Evolutionary conservation across 179 eudicot genomes (phyloP), one percentile per base, ranked within the genome.

Genomic region (Nepenthes alata): DNA sequence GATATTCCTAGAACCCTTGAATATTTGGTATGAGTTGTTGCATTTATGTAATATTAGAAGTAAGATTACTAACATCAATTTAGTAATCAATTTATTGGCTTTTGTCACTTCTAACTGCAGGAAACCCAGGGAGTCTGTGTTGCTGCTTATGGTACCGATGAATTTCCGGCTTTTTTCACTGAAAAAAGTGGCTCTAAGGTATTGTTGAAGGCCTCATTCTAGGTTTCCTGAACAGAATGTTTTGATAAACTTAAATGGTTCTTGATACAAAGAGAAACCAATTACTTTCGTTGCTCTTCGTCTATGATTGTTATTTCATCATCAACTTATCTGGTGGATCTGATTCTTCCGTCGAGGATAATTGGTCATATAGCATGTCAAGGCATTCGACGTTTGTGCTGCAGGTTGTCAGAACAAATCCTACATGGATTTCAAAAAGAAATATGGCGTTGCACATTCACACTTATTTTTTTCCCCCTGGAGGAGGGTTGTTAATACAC

Each of bases 61-160:
- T 37, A 12, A 37, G 25, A 11, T 58, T n/a, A 14, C 35, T 11
- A 38, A 38, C 15, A 12, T 58, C 61, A 37, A 2, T 50, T 59
- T 47, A 3, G 13, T 45, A 11, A 4, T 62, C 55, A 47, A 61
- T 45, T 41, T 60, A 49, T 66, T 38, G 56, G 50, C 47, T 69
- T 62, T 3, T 15, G 35, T 69, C n/a, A 57, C 34, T 53, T 59
- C 38, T 47, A 62, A 51, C 35, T 70, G 71, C 79, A 94, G 99
- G 99, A 94, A 85, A 94, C 97, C 57, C 96, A 85, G 67, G 97
- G 97, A 67, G 96, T 94, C 45, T 83, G 91, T 69, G 97, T 90
- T 75, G 89, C 91, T 79, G 94, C 91, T 66, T 94, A 90, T 65
- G 77, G 67, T 68, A 90, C 97, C 36, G 60, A 80, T 65, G 99